phyloP scores from a whole-genome alignment of 345 rosid genomes.

The Aquilaria yunnanensis region DNA sequence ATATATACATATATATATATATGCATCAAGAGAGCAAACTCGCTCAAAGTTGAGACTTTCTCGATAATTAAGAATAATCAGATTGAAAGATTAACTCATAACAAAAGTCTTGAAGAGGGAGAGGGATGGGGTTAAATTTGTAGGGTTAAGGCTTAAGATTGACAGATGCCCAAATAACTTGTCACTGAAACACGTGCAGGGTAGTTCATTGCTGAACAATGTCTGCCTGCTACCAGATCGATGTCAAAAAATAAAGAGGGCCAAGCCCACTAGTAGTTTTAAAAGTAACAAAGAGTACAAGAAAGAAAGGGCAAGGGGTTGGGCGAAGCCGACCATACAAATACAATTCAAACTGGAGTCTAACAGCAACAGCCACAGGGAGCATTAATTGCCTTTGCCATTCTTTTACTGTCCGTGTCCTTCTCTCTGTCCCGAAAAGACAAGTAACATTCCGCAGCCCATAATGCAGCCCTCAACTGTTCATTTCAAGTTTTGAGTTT shows the following conservation, averaged over 20 bases:
- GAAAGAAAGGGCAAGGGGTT: slow-evolving; percentile 12
- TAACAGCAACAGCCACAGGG: neutral
- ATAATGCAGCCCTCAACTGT: too few species aligned
- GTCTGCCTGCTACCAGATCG: too few species aligned
- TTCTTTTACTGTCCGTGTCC: too few species aligned
- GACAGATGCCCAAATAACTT: neutral
- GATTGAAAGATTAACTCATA: neutral
- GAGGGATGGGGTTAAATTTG: neutral
- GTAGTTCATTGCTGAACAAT: slow-evolving; percentile 23
- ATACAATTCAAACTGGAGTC: slow-evolving; percentile 18
- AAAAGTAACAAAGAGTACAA: neutral
- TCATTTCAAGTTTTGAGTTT: too few species aligned
- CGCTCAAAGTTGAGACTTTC: neutral
- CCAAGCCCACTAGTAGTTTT: too few species aligned
- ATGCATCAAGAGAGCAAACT: neutral
- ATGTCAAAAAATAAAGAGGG: too few species aligned
- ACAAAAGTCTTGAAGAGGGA: neutral
- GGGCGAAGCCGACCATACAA: slow-evolving; percentile 20
- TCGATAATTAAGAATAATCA: neutral
- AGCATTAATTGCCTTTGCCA: slow-evolving; percentile 20
- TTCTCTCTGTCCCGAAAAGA: too few species aligned
- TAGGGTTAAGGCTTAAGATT: too few species aligned
- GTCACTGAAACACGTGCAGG: slow-evolving; percentile 35
- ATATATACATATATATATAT: neutral
- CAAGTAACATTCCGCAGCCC: too few species aligned